phyloP scores from a whole-genome alignment of 257 asterid genomes.

The Primulina tabacum region DNA sequence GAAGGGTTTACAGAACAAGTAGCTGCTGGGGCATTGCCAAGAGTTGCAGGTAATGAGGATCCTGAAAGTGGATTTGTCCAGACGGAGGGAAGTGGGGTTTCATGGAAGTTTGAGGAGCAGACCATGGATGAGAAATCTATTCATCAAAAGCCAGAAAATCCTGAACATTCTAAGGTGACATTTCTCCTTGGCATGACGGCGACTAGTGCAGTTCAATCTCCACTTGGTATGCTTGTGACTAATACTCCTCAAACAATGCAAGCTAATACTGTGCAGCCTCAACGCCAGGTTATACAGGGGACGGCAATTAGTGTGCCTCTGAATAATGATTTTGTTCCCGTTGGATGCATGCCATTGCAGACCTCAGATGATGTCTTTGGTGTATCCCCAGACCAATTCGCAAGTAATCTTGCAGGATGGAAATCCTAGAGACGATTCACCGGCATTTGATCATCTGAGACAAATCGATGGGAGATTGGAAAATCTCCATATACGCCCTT shows the following conservation, averaged over 20 bases:
- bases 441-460: slow-evolving; percentile 50
- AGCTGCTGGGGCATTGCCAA: slow-evolving; percentile 33
- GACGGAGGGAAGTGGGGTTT: slow-evolving; percentile 35
- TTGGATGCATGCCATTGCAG: slow-evolving; percentile 42
- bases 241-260: slow-evolving; percentile 46
- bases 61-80: slow-evolving; percentile 40
- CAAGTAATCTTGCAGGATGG: slow-evolving; percentile 42
- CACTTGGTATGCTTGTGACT: slow-evolving; percentile 42
- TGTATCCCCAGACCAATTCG: slow-evolving; percentile 53
- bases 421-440: slow-evolving; percentile 47
- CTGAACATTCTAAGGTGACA: slow-evolving; percentile 47
- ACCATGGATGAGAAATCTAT: slow-evolving; percentile 36
- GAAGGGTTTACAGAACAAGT: slow-evolving; percentile 42
- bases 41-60: slow-evolving; percentile 30
- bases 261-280: slow-evolving; percentile 48
- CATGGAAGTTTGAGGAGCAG: slow-evolving; percentile 41
- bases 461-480: slow-evolving; percentile 69
- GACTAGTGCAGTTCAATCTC: slow-evolving; percentile 50
- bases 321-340: slow-evolving; percentile 37
- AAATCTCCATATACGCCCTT: slow-evolving; percentile 54
- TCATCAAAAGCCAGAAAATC: slow-evolving; percentile 39
- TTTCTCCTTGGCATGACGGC: slow-evolving; percentile 43
- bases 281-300: slow-evolving; percentile 53
- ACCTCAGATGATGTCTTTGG: slow-evolving; percentile 38
- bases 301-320: slow-evolving; percentile 36